Conservation (phyloP, 1,139 yeast genomes). For the Geotrichum reessii region DNA sequence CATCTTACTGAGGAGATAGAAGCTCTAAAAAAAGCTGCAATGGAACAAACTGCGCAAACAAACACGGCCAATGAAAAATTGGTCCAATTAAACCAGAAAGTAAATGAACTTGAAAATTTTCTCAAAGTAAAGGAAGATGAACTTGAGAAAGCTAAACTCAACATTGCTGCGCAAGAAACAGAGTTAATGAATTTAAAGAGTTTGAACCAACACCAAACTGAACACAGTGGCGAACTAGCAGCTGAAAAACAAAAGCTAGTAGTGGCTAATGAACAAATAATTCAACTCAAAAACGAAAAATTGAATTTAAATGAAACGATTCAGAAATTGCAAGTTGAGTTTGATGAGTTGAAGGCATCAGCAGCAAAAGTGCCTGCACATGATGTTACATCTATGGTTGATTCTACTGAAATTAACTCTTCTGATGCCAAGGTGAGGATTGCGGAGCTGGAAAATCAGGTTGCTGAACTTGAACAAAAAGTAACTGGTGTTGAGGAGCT, state of each 20-base stretch:
- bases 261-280: neutral
- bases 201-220: neutral
- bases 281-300: neutral
- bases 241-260: neutral
- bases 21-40: neutral
- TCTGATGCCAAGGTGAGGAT: neutral
- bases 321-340: neutral
- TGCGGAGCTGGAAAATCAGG: slow-evolving; percentile 1
- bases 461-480: neutral
- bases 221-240: neutral
- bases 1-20: neutral
- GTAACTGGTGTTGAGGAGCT: neutral
- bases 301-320: neutral
- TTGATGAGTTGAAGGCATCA: neutral
- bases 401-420: neutral
- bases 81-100: neutral
- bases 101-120: neutral
- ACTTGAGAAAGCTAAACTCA: neutral
- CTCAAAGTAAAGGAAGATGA: neutral
- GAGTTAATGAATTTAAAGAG: neutral
- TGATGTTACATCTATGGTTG: neutral
- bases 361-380: neutral
- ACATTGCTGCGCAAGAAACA: neutral
- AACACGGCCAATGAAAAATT: neutral
- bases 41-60: neutral